These are phyloP conservation scores for Pelargonium cotyledonis DNA, from an alignment of 441 rosid species.

Conservation along the genomic window DNA sequence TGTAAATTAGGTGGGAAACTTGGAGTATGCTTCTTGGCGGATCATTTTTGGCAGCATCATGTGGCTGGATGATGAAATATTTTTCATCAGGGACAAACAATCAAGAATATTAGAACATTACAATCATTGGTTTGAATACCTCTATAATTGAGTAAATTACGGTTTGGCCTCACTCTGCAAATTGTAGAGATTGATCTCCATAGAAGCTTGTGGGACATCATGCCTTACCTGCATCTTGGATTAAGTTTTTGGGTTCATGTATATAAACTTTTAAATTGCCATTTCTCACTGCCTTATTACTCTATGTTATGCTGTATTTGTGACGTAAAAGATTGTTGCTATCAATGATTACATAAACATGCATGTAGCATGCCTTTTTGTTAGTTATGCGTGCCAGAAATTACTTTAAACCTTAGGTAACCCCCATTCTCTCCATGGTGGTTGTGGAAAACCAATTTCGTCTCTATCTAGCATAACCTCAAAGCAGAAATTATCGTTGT, in stretches of 20 bases:
- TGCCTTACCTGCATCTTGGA: too few relatives aligned
- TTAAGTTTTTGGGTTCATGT: background rate
- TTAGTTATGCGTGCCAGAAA: too few relatives aligned
- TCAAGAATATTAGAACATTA: background rate
- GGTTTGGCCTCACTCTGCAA: background rate
- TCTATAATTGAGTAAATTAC: background rate
- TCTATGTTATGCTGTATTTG: too few relatives aligned
- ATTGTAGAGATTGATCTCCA: background rate
- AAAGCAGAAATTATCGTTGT: background rate
- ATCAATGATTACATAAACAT: too few relatives aligned
- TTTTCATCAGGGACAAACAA: background rate
- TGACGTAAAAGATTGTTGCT: too few relatives aligned
- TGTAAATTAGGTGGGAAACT: background rate
- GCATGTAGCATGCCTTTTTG: too few relatives aligned
- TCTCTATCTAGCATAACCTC: constrained; percentile 1
- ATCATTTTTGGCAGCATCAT: background rate
- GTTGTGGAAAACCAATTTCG: background rate
- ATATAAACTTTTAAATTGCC: background rate
- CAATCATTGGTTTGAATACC: background rate
- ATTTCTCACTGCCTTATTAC: too few relatives aligned
- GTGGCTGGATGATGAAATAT: background rate
- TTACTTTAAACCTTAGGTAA: too few relatives aligned
- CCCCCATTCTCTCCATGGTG: background rate
- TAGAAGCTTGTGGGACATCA: background rate
- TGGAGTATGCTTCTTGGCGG: background rate